phyloP scores from a whole-genome alignment of 345 rosid genomes.

The Theobroma cacao region DNA sequence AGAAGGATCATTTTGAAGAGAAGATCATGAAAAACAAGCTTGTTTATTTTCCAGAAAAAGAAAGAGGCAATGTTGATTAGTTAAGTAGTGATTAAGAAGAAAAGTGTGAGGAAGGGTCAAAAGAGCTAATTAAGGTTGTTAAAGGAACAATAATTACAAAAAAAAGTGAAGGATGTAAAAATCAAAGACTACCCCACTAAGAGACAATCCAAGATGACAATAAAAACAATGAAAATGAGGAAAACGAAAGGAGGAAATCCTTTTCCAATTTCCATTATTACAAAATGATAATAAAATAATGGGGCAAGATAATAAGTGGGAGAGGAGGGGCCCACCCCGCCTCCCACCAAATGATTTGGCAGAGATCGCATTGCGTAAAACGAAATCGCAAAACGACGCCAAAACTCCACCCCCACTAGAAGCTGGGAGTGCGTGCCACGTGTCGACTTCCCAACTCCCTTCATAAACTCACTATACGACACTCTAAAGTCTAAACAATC shows the following conservation, averaged over 20 bases:
- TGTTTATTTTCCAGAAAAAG: neutral
- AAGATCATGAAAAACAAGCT: neutral
- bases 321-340: neutral
- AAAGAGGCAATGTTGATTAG: neutral
- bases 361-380: conserved; percentile 14
- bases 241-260: conserved; percentile 9
- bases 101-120: neutral
- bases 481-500: no score
- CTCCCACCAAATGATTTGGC: conserved; percentile 32
- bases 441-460: conserved; percentile 44
- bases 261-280: neutral
- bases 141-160: conserved; percentile 1
- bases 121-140: conserved; percentile 6
- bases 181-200: conserved; percentile 9
- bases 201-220: neutral
- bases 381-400: conserved; percentile 20
- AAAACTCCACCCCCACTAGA: conserved; percentile 27
- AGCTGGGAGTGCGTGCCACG: conserved; percentile 47
- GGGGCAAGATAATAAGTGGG: neutral
- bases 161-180: neutral
- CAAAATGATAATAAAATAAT: neutral
- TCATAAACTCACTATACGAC: conserved; percentile 21
- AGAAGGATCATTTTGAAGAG: neutral
- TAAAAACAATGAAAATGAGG: neutral
- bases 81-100: neutral